These are phyloP conservation scores for Cutaneotrichosporon mucoides DNA, from an alignment of 1,284 basidiomycete genomes.

Conservation along the genomic window DNA sequence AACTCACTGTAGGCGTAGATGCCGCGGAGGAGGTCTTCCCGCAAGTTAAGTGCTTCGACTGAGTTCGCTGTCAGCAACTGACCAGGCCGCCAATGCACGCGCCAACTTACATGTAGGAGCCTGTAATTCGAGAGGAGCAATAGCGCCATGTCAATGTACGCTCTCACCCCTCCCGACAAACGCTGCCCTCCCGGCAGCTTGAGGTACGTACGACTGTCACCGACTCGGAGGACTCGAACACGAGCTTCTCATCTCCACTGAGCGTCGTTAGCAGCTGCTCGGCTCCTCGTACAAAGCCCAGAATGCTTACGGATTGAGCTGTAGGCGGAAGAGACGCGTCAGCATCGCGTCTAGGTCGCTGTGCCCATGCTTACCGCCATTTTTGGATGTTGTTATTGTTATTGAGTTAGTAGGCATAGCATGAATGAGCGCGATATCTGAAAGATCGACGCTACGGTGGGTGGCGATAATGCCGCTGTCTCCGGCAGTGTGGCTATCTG, in stretches of 20 bases:
- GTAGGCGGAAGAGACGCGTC: slow-evolving; percentile 4
- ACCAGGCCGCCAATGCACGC: too few relatives aligned
- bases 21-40: slow-evolving; percentile 92
- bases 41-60: slow-evolving; percentile 89
- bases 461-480: slow-evolving; percentile 16
- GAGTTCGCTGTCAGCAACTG: slow-evolving; percentile 51
- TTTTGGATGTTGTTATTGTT: slow-evolving; percentile 28
- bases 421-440: not conserved
- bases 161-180: slow-evolving; percentile 45
- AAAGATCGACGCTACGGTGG: slow-evolving; percentile 6
- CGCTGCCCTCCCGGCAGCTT: slow-evolving; percentile 28
- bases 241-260: slow-evolving; percentile 66
- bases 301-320: slow-evolving; percentile 42
- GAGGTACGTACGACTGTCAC: slow-evolving; percentile 62
- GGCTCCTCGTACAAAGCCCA: too few relatives aligned
- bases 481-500: slow-evolving; percentile 11
- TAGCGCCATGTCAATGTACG: slow-evolving; percentile 44
- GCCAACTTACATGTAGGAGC: slow-evolving; percentile 49
- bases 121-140: slow-evolving; percentile 49
- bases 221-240: slow-evolving; percentile 96
- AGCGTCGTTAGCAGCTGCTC: not conserved
- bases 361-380: slow-evolving; percentile 64
- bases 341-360: slow-evolving; percentile 33
- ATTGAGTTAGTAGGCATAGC: not conserved
- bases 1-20: slow-evolving; percentile 97